Base-by-base conservation (phyloP, 2,329 filamentous ascomycete genomes). In the Botrytis fabae region DNA sequence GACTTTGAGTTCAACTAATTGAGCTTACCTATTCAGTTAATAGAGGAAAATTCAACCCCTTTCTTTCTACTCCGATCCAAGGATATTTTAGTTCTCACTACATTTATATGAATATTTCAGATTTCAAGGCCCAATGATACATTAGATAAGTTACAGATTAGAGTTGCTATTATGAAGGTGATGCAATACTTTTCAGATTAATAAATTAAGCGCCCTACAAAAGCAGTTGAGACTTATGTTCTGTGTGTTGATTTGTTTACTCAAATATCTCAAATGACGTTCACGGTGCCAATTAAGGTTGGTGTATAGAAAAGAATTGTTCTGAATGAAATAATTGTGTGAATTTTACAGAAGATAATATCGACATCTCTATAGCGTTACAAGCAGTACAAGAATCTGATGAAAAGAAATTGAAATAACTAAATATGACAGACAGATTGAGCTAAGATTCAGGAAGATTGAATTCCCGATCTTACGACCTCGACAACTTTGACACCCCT, bases 401-500 rank as follows among this genome's bases (percentile, higher is more conserved):
- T 54, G 5, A 14, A 51, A n/a, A 51, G 2, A 16, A 6, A 25
- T 16, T 54, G 10, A 51, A 16, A n/a, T 2, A n/a, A 54, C 25
- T 54, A n/a, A 54, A 51, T 7, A n/a, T 3, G 6, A 54, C 25
- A 62, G 6, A 54, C 12, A 62, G 16, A 42, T 42, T 20, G 14
- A 62, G 16, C 48, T 28, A 18, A 54, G 40, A 38, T 8, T 7
- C 35, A 10, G 65, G 65, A 68, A 54, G 22, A 14, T 35, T 68
- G 32, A n/a, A 42, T 42, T 5, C 65, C 65, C 2, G 46, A 28
- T 22, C 44, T 57, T 5, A 76, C 44, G 25, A 77, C 35, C 51
- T 75, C 70, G 4, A 54, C 62, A 22, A 76, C n/a, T 64, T 74
- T 62, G 38, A 77, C 69, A 12, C 20, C 51, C 60, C 74, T 75